Evolutionary conservation across 2,329 filamentous ascomycete genomes (phyloP), one percentile per base, ranked within the genome.

Genomic region (Exophiala dermatitidis): DNA sequence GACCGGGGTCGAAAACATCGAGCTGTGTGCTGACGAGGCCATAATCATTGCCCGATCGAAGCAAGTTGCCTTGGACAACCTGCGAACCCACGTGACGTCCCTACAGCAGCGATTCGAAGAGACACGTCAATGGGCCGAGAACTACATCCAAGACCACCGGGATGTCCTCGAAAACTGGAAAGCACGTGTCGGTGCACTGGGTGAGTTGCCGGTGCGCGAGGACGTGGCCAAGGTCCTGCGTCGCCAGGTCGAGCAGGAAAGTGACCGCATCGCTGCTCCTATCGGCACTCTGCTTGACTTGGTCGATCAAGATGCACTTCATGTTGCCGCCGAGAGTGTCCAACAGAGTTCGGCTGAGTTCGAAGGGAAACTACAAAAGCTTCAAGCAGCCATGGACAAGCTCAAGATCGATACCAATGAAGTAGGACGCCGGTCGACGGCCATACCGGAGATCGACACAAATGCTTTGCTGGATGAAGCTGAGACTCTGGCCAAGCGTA

Each of bases 31-130:
- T 12, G 75, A 76, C 48, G 86, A 90, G 69, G 84, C 86, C 65
- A 80, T 84, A 46, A 81, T 87, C 48, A 90, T 95, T 68, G 77
- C 88, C 65, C 83, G 84, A 57, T 90, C 86, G 53, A 78, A 94
- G 46, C 84, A 88, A 58, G 88, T 93, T 29, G 93, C 91, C 4
- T 83, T 95, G 26, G 84, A 85, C 58, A 98, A 96, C 53, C 66
- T 76, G 46, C 74, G 74, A 55, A 72, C 72, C 29, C 73, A 76
- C 56, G 69, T 76, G 43, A 71, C 68, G 2, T 73, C 61, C 48
- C 54, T 76, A 32, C 71, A 74, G 54, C 67, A 71, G 54, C 68
- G 69, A 46, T 74, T 74, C 53, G 67, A 73, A 50, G 72, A 74
- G 54, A 71, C 72, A 4, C 71, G 72, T 50, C 59, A 65, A 29